phyloP scores from a whole-genome alignment of 2,329 filamentous ascomycete species.

The Botrytis elliptica region DNA sequence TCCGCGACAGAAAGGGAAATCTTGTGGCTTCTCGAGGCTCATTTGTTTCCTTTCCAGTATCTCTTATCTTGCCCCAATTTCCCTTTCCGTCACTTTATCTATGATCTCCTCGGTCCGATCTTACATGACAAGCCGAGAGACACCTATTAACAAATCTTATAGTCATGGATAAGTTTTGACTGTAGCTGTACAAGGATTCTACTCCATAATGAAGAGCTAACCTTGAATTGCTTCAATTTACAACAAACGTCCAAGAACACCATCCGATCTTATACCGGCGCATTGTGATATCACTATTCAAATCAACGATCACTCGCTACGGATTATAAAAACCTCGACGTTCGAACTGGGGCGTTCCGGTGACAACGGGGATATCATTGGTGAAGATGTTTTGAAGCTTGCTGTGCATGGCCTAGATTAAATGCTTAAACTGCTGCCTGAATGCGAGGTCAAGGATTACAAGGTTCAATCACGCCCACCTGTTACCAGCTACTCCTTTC shows the following conservation, averaged over 20 bases:
- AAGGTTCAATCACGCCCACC: constrained; percentile 14
- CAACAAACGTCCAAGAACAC: background rate
- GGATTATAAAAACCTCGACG: constrained; percentile 2
- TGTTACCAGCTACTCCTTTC: constrained; percentile 17
- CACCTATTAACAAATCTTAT: constrained; percentile 8
- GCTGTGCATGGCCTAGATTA: constrained; percentile 7
- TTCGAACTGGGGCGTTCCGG: background rate
- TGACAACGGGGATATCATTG: background rate
- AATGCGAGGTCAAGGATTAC: constrained; percentile 19
- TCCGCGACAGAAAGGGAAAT: constrained; percentile 10
- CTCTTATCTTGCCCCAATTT: constrained; percentile 11
- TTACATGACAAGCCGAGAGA: constrained; percentile 14
- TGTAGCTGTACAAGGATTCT: constrained; percentile 13
- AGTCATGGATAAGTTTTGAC: constrained; percentile 7
- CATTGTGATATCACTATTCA: background rate
- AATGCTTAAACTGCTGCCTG: constrained; percentile 22
- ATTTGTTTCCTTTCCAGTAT: constrained; percentile 18
- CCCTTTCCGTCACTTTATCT: background rate
- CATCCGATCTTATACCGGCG: background rate
- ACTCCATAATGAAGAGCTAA: constrained; percentile 12
- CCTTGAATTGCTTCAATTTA: constrained; percentile 7
- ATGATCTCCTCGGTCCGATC: constrained; percentile 15
- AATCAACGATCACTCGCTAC: background rate
- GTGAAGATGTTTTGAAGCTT: background rate
- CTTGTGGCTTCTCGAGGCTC: constrained; percentile 8